Conservation (phyloP, 2,329 filamentous ascomycete genomes). For the Penicillium brasilianum region DNA sequence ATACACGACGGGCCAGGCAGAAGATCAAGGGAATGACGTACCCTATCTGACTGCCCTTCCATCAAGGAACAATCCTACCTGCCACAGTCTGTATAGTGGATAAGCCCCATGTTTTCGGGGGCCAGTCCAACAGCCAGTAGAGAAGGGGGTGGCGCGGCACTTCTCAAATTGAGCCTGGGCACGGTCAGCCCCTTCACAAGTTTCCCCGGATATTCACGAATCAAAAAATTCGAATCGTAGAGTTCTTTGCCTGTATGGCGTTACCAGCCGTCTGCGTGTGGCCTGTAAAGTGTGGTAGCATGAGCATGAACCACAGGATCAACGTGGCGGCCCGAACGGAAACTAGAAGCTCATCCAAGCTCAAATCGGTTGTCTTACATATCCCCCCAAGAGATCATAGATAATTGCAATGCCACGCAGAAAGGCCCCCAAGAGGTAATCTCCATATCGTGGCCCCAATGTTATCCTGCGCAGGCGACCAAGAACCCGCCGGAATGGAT, state of each 20-base stretch:
- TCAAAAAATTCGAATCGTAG: not conserved
- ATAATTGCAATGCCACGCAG: not conserved
- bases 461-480: not conserved
- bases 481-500: not conserved
- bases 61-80: not conserved
- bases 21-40: not conserved
- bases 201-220: not conserved
- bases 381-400: not conserved
- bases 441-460: not conserved
- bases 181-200: not conserved
- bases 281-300: not conserved
- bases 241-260: not conserved
- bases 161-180: not conserved
- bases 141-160: not conserved
- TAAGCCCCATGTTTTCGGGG: conserved; percentile 4
- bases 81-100: not conserved
- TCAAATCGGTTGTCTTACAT: too few relatives aligned
- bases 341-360: not conserved
- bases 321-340: not conserved
- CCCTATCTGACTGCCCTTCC: not conserved
- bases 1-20: not conserved
- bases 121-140: not conserved
- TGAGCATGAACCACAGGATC: not conserved
- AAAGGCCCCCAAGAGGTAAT: not conserved
- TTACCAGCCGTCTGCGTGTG: not conserved